Conservation (phyloP, 768 basidiomycete genomes). For the Gyrodon lividus region DNA sequence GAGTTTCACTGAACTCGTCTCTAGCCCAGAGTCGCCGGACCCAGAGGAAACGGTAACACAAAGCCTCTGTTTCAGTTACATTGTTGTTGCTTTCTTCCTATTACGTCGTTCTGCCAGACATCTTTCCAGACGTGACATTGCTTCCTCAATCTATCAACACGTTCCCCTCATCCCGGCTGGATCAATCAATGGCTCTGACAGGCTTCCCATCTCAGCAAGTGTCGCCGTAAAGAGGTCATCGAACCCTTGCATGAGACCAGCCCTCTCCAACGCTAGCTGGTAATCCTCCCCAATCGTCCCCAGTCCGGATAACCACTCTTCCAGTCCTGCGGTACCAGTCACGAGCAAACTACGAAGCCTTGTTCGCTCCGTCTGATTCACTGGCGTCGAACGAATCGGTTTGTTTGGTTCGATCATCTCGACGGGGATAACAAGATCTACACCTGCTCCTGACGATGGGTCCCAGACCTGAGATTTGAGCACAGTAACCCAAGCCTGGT, state of each 20-base stretch:
- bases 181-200: constrained; percentile 31
- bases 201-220: constrained; percentile 56
- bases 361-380: constrained; percentile 71
- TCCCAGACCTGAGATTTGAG: constrained; percentile 70
- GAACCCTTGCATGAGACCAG: constrained; percentile 61
- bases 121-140: neutral
- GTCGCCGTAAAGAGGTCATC: constrained; percentile 63
- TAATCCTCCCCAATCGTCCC: constrained; percentile 29
- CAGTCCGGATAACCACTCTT: constrained; percentile 60
- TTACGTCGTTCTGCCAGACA: neutral
- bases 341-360: constrained; percentile 68
- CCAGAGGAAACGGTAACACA: constrained; percentile 40
- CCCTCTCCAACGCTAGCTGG: constrained; percentile 40
- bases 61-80: constrained; percentile 1
- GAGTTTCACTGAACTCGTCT: constrained; percentile 1
- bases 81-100: neutral
- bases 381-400: constrained; percentile 41
- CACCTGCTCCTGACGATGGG: constrained; percentile 39
- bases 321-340: constrained; percentile 55
- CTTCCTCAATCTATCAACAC: constrained; percentile 14
- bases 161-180: constrained; percentile 18
- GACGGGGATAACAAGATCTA: constrained; percentile 43
- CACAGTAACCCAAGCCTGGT: constrained; percentile 70
- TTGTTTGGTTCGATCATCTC: constrained; percentile 28
- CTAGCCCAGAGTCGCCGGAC: constrained; percentile 54